Conservation (phyloP, 106 monocot genomes). For the Dioscorea alata region DNA sequence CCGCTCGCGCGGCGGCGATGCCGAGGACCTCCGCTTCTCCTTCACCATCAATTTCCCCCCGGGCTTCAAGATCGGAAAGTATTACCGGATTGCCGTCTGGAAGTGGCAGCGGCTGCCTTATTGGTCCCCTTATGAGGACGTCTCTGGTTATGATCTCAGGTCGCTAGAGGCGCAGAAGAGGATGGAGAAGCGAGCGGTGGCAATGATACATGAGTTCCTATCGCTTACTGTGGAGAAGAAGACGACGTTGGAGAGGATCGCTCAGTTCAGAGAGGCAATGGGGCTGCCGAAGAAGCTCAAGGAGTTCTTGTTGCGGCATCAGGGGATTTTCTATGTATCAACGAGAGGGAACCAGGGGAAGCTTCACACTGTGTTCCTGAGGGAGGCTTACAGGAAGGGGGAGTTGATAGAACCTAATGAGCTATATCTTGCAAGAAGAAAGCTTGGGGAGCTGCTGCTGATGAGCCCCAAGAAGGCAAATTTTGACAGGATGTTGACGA, state of each 20-base stretch:
- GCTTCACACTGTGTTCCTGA: slow-evolving; percentile 77
- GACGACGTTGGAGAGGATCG: slow-evolving; percentile 81
- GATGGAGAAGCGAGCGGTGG: slow-evolving; percentile 94
- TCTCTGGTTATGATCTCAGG: slow-evolving; percentile 77
- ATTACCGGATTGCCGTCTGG: slow-evolving; percentile 86
- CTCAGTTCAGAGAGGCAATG: slow-evolving; percentile 80
- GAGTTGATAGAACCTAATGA: slow-evolving; percentile 77
- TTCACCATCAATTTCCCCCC: slow-evolving; percentile 81
- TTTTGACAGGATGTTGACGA: slow-evolving; percentile 81
- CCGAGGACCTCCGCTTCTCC: slow-evolving; percentile 78
- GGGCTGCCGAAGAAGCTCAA: slow-evolving; percentile 87
- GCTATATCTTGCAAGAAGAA: slow-evolving; percentile 63
- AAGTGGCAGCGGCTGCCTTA: slow-evolving; percentile 98
- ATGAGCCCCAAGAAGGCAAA: slow-evolving; percentile 76
- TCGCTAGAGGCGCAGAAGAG: slow-evolving; percentile 77
- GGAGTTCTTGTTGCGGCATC: slow-evolving; percentile 87
- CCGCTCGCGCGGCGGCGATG: slow-evolving; percentile 41
- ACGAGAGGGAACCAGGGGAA: slow-evolving; percentile 93
- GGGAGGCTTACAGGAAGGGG: slow-evolving; percentile 81
- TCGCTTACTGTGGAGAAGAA: slow-evolving; percentile 80
- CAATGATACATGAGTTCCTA: slow-evolving; percentile 80
- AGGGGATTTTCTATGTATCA: slow-evolving; percentile 93
- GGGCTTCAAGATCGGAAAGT: slow-evolving; percentile 95
- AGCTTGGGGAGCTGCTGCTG: slow-evolving; percentile 66
- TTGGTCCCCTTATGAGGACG: slow-evolving; percentile 93